These are phyloP conservation scores for Spergularia marina DNA, from an alignment of 148 eudicot genomes.

Conservation along the genomic window DNA sequence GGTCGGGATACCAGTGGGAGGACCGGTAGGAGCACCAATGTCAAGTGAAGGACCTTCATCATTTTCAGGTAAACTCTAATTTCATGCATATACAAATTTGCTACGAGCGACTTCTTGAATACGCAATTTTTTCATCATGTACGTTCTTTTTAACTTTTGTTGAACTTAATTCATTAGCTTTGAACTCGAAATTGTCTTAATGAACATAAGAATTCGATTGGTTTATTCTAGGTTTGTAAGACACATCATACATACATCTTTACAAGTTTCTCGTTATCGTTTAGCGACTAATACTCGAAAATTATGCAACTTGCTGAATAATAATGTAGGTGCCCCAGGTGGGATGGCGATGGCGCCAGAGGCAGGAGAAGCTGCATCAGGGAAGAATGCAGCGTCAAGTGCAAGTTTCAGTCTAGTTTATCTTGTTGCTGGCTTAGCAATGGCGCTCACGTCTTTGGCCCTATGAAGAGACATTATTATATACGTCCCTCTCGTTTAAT, in stretches of 20 bases:
- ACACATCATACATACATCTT: no score
- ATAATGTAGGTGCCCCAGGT: not conserved
- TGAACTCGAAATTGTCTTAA: not conserved
- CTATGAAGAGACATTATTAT: constrained; percentile 16
- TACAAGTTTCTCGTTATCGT: not conserved
- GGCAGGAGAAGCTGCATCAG: constrained; percentile 3
- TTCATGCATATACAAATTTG: not conserved
- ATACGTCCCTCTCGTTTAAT: not conserved
- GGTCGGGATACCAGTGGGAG: constrained; percentile 17
- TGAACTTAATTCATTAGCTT: not conserved
- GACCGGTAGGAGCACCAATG: constrained; percentile 25
- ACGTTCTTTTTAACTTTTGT: not conserved
- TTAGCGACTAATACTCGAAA: constrained; percentile 4
- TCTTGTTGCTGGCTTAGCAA: constrained; percentile 16
- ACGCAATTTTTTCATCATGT: not conserved
- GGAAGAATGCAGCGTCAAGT: constrained; percentile 27
- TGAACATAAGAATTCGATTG: not conserved
- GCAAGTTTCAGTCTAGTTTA: not conserved
- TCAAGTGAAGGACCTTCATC: constrained; percentile 32
- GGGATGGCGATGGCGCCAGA: constrained; percentile 13
- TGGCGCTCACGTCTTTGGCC: constrained; percentile 5
- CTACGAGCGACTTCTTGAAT: no score
- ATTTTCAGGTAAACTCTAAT: not conserved
- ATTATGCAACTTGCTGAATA: not conserved
- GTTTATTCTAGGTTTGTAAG: not conserved